These are phyloP conservation scores for Nicotiana rustica DNA, from an alignment of 305 asterid species.

Conservation along the genomic window DNA sequence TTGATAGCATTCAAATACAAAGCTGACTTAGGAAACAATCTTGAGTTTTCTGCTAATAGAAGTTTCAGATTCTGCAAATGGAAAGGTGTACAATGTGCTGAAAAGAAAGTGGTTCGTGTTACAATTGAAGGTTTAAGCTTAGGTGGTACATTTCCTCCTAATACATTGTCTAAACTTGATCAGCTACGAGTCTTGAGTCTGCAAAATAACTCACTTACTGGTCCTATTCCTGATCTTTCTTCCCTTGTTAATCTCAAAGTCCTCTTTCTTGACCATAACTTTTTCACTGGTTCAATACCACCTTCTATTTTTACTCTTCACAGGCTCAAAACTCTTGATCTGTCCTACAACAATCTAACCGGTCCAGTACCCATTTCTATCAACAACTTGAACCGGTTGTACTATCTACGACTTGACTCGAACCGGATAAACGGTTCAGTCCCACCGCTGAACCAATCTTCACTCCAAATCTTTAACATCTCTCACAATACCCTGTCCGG, in stretches of 20 bases:
- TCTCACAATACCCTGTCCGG: conserved; percentile 77
- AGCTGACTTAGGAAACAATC: conserved; percentile 60
- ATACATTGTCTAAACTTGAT: conserved; percentile 56
- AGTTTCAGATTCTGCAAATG: conserved; percentile 64
- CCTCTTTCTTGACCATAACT: conserved; percentile 66
- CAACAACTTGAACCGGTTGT: conserved; percentile 57
- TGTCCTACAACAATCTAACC: conserved; percentile 69
- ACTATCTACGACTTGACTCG: conserved; percentile 74
- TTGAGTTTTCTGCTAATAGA: conserved; percentile 45
- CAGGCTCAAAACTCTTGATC: conserved; percentile 82
- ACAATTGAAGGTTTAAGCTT: conserved; percentile 53
- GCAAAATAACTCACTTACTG: conserved; percentile 77
- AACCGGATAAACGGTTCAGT: conserved; percentile 80
- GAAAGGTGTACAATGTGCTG: conserved; percentile 68
- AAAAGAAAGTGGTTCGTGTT: conserved; percentile 51
- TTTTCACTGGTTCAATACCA: conserved; percentile 66
- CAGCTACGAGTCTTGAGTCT: conserved; percentile 74
- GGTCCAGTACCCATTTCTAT: conserved; percentile 61
- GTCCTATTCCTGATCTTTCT: conserved; percentile 77
- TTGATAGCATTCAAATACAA: conserved; percentile 69
- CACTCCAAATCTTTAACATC: conserved; percentile 64
- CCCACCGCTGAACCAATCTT: conserved; percentile 72
- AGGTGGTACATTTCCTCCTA: conserved; percentile 65
- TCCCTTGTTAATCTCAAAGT: conserved; percentile 59
- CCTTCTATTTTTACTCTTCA: conserved; percentile 71